phyloP scores from a whole-genome alignment of 352 stramenopile genomes.

The Phytophthora cajani region DNA sequence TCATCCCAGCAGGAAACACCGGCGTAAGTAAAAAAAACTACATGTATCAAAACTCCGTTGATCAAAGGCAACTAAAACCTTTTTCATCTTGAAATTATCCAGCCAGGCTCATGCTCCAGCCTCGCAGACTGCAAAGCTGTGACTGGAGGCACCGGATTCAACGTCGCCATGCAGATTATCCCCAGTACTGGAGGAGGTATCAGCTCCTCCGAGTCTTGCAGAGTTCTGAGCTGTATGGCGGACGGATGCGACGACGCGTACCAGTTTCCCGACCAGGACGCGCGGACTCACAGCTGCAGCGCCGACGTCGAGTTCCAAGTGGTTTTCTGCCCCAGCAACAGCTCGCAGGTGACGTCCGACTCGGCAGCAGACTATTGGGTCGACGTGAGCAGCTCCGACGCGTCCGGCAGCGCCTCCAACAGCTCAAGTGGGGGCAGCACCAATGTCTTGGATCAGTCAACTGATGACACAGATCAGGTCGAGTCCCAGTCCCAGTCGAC shows the following conservation, averaged over 20 bases:
- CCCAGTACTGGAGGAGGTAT: constrained; percentile 36
- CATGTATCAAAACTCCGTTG: not conserved
- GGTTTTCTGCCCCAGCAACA: constrained; percentile 53
- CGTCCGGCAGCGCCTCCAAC: constrained; percentile 18
- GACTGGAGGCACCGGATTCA: constrained; percentile 72
- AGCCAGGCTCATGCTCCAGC: constrained; percentile 67
- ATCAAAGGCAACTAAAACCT: constrained; percentile 18
- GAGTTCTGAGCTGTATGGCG: constrained; percentile 56
- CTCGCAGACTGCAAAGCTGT: constrained; percentile 63
- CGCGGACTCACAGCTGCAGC: constrained; percentile 66
- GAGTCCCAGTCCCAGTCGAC: constrained; percentile 20
- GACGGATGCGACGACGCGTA: constrained; percentile 77
- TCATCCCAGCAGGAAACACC: constrained; percentile 62
- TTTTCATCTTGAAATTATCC: not conserved
- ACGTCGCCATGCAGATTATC: constrained; percentile 76
- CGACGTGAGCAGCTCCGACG: constrained; percentile 6
- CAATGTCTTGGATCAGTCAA: constrained; percentile 10
- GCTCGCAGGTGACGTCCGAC: constrained; percentile 12
- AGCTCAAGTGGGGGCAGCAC: constrained; percentile 1
- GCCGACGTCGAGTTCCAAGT: constrained; percentile 63
- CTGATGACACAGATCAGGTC: constrained; percentile 7
- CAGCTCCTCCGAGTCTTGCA: constrained; percentile 46
- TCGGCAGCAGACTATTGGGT: constrained; percentile 35
- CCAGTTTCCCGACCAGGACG: constrained; percentile 73
- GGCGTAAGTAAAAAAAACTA: constrained; percentile 35